phyloP scores from a whole-genome alignment of 768 basidiomycete species.

The Boletus vinaceobasis region DNA sequence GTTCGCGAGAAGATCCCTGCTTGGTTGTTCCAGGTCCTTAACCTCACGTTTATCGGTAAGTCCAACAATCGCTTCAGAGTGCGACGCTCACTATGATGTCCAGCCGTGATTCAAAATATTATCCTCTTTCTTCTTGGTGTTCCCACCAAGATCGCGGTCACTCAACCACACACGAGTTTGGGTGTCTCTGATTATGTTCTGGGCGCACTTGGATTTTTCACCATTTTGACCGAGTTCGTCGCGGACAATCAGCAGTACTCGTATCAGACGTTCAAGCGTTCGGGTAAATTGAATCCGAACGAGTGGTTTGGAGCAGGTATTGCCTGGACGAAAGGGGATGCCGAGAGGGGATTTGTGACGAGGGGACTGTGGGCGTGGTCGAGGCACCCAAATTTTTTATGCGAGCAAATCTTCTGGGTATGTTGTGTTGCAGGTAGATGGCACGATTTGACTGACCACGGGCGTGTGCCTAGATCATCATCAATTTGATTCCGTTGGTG shows the following conservation, averaged over 20 bases:
- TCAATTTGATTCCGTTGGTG: constrained; percentile 64
- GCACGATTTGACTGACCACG: not conserved
- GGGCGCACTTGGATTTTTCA: constrained; percentile 51
- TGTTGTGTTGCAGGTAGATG: constrained; percentile 16
- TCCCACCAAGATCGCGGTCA: constrained; percentile 54
- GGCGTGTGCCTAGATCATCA: constrained; percentile 48
- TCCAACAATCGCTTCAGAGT: not conserved
- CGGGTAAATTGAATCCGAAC: constrained; percentile 31
- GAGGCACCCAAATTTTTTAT: constrained; percentile 90
- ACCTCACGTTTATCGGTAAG: constrained; percentile 64
- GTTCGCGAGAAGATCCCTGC: constrained; percentile 58
- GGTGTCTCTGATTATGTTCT: constrained; percentile 61
- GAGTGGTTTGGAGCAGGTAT: constrained; percentile 69
- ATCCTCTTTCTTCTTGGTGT: constrained; percentile 71
- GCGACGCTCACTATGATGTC: not conserved
- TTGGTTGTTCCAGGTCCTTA: constrained; percentile 58
- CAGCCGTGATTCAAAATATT: constrained; percentile 73
- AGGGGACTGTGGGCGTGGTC: constrained; percentile 83
- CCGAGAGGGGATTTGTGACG: constrained; percentile 78
- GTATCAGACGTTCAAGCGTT: constrained; percentile 74
- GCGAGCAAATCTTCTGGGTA: constrained; percentile 88
- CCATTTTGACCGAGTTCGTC: constrained; percentile 70
- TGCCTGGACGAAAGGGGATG: constrained; percentile 64
- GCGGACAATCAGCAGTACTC: constrained; percentile 92
- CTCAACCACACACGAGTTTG: constrained; percentile 53